Evolutionary conservation across 306 rosid genomes (phyloP), one percentile per base, ranked within the genome.

Genomic region (Corylus heterophylla): DNA sequence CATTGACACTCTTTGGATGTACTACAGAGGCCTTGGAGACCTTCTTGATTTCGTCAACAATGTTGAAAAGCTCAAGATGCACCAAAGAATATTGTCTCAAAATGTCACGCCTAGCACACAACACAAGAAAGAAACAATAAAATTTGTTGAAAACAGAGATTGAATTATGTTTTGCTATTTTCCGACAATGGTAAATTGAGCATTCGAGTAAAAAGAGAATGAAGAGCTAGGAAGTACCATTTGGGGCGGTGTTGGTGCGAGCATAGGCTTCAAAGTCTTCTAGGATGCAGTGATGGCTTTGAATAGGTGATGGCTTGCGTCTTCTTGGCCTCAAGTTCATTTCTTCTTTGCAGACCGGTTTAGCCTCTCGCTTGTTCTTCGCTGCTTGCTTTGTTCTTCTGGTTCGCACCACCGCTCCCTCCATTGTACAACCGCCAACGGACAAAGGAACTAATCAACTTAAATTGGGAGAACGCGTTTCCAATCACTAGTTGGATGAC

Each of bases 61-160:
- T 95, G 89, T 91, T 91, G 92, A 89, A 92, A 25, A 92, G 98
- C 91, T 92, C 95, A 12, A 92, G 93, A 79, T 92, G 91, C 76
- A 92, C 92, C 98, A 92, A 92, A 2, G 97, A 92, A 83, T 94
- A 94, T 64, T 94, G 98, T 73, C 95, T 90, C 54, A 94, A 51
- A 64, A 92, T 89, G 81, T 92, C 97, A 76, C 91, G 97, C 98
- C 92, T 87, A 75, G 47, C 9, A 67, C 52, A 78, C 69, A 77
- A 74, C 44, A 58, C 54, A 62, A 72, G 50, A 22, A 3, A 49
- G 1, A 0, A 76, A 25, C 2, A 2, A 44, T 39, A 58, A 39
- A 22, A 51, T 5, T 66, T 9, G 51, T 48, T 48, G 51, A 3
- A 48, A 48, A 48, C 49, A 6, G 11, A 47, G 49, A 47, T 5